Evolutionary conservation across 345 rosid species (phyloP).

Genomic region (Eucalyptus pauciflora): DNA sequence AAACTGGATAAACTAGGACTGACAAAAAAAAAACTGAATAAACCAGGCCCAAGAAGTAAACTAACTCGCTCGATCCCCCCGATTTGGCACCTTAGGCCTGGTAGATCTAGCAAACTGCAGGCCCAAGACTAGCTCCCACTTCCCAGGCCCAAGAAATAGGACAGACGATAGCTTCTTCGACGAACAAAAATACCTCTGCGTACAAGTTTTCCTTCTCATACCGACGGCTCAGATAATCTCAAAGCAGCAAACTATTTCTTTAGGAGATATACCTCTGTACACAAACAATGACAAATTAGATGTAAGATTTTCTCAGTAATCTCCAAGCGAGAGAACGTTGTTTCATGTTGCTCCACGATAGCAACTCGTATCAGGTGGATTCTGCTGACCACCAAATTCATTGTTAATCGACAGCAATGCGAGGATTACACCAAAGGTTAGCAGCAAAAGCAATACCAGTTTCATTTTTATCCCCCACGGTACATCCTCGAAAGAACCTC

Average conservation of each 20-base stretch:
- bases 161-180: neutral
- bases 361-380: neutral
- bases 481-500: neutral
- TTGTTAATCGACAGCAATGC: neutral
- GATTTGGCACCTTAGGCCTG: neutral
- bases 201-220: neutral
- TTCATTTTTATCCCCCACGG: neutral
- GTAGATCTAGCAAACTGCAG: neutral
- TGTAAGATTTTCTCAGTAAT: neutral
- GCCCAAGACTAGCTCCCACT: neutral
- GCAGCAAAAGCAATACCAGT: neutral
- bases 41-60: neutral
- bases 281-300: neutral
- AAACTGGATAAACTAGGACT: no score
- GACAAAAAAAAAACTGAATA: neutral
- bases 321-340: neutral
- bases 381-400: neutral
- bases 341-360: neutral
- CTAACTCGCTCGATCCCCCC: neutral
- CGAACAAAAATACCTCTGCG: neutral
- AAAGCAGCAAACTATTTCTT: neutral
- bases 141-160: neutral
- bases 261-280: neutral
- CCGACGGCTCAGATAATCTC: neutral
- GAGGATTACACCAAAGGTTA: neutral